Evolutionary conservation across 345 rosid genomes (phyloP).

Genomic region (Linum lewisii): DNA sequence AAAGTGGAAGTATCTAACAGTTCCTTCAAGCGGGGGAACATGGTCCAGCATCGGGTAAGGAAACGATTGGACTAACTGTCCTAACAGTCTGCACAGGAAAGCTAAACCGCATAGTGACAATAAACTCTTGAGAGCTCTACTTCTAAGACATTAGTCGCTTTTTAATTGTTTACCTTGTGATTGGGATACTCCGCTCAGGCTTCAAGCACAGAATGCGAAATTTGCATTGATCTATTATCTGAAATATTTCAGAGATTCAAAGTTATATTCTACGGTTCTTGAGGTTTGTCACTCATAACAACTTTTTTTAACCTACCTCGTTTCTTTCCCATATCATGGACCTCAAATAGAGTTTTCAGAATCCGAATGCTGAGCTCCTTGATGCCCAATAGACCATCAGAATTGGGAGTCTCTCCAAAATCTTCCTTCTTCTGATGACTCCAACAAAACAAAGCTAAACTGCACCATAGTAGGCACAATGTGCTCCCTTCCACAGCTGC

Average conservation of each 20-base stretch:
- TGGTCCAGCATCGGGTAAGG: conserved; percentile 58
- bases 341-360: conserved; percentile 59
- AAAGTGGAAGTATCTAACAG: conserved; percentile 71
- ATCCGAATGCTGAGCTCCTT: conserved; percentile 66
- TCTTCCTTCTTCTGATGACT: conserved; percentile 48
- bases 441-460: conserved; percentile 59
- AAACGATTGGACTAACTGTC: conserved; percentile 42
- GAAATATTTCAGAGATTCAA: conserved; percentile 16
- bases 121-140: conserved; percentile 3
- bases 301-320: conserved; percentile 49
- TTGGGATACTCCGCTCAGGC: conserved; percentile 48
- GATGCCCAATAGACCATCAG: conserved; percentile 42
- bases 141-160: not conserved
- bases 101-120: conserved; percentile 9
- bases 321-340: conserved; percentile 79
- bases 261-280: not conserved
- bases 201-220: conserved; percentile 62
- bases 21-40: conserved; percentile 64
- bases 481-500: conserved; percentile 72
- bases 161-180: conserved; percentile 48
- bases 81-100: conserved; percentile 46
- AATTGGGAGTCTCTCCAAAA: conserved; percentile 21
- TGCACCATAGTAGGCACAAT: conserved; percentile 61
- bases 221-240: conserved; percentile 85
- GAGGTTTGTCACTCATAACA: not conserved